Evolutionary conservation across 208 protist species (phyloP).

Genomic region (Acanthamoeba divionensis): DNA sequence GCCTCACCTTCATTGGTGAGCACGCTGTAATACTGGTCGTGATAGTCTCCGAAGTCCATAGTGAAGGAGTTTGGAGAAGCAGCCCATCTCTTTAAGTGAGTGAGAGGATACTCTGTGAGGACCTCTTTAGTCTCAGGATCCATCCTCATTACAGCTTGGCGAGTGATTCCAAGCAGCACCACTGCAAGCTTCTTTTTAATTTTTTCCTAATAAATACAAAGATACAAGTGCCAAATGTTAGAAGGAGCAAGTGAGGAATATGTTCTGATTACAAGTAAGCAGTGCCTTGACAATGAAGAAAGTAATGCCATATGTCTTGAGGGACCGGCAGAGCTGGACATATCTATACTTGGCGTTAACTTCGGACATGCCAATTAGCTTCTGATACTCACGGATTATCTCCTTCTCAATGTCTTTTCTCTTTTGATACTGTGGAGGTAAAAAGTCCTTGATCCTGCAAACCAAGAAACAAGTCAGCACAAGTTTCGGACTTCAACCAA

Average conservation of each 20-base stretch:
- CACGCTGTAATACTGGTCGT: constrained; percentile 67
- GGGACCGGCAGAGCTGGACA: constrained; percentile 76
- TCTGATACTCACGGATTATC: constrained; percentile 74
- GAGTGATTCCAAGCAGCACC: constrained; percentile 76
- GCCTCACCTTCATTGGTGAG: constrained; percentile 71
- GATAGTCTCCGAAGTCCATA: constrained; percentile 83
- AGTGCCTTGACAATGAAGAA: constrained; percentile 73
- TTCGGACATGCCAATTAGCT: constrained; percentile 72
- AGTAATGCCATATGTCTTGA: constrained; percentile 84
- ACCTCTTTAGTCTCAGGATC: constrained; percentile 75
- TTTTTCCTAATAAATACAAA: not conserved
- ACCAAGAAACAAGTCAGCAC: constrained; percentile 6
- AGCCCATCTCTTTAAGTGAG: constrained; percentile 76
- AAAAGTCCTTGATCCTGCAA: constrained; percentile 71
- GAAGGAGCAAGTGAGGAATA: not conserved
- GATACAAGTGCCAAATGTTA: not conserved
- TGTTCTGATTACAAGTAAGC: not conserved
- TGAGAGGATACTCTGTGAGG: constrained; percentile 69
- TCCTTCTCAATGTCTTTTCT: constrained; percentile 74
- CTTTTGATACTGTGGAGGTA: constrained; percentile 72
- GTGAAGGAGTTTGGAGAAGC: constrained; percentile 72
- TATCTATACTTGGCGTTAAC: constrained; percentile 82
- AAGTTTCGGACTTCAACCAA: constrained; percentile 32
- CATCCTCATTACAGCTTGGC: constrained; percentile 75
- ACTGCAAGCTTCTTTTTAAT: constrained; percentile 69